Evolutionary conservation across 1,139 yeast genomes (phyloP), one percentile per base, ranked within the genome.

Genomic region (Hanseniaspora uvarum): DNA sequence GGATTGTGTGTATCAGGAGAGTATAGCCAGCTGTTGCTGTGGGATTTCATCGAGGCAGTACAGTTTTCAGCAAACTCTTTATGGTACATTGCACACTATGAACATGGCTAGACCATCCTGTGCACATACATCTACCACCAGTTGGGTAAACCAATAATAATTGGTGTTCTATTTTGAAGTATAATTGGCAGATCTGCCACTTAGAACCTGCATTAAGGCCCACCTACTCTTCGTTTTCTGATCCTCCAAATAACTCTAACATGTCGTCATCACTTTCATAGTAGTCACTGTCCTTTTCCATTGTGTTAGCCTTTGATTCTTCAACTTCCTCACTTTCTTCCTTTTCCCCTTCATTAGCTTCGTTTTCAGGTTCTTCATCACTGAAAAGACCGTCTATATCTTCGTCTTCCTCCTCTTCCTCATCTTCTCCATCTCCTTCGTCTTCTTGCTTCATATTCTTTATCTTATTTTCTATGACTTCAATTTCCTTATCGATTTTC

Each of bases 401-500:
- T 33, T 57, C 64, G 30, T 59, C 63, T 18, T 54, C 59, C 2
- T 55, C 58, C 18, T 59, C 63, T 18, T 58, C 46, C 48, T 56
- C 43, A 47, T 59, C 58, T 18, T 30, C 24, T 48, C 56, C 43
- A 47, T 59, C 58, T 18, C 21, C 24, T 24, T 24, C 31, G 10
- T 30, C 31, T 10, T 41, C 50, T 7, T 66, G 70, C 43, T 71
- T 75, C 33, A 72, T 73, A 3, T 63, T 68, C 56, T 69, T 71
- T 61, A 89, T 73, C 63, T 85, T 92, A 56, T 84, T 74, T 70
- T 79, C 79, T 72, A 92, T 92, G 63, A 79, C 76, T 56, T 88
- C 96, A 57, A 89, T 74, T 59, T 94, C 96, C 52, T 83, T 81
- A 67, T 81, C 83, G 62, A 94, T 75, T 56, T 89, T 83, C 57